Base-by-base conservation (phyloP, 352 stramenopile genomes). In the Blastocystis sp. region DNA sequence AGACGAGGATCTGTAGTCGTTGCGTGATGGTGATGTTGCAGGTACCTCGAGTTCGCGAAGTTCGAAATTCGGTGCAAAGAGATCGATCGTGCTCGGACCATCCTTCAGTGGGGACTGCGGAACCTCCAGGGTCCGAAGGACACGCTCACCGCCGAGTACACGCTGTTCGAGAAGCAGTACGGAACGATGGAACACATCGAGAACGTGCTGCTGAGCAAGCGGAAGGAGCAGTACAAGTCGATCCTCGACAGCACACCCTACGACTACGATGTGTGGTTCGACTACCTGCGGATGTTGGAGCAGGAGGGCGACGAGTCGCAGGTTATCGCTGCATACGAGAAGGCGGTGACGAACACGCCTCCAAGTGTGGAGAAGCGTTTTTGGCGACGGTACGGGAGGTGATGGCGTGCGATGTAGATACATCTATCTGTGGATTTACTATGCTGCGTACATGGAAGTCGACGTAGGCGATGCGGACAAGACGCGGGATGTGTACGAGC, bases 361-460 rank as follows among this genome's bases (percentile, higher is more conserved):
- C 96, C 96, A 3, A 92, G 95, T n/a, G 87, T 93, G 5, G 94
- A 98, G 54, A 99, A 99, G 91, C 93, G 95, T 65, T 98, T 97
- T 92, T 99, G 97, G 97, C 95, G 95, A 70, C 91, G 97, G 20
- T 13, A n/a, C 11, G 41, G 41, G 34, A n/a, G 11, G 50, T 1
- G 50, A 59, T n/a, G 50, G 50, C 11, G 34, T 73, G 41, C 13
- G 34, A 13, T 13, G 41, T n/a, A 73, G 63, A 43, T 99, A 99
- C 91, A 98, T 99, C 82, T 99, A 98, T 91, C 91, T 99, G 26
- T 99, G 97, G 97, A 98, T 99, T 90, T 98, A 98, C 90, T 99
- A 98, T 91, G 96, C 97, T 6, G 90, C 98, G 2, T 99, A 97
- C 79, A 96, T 99, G 92, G 97, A 99, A 92, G 91, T 99, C 11